Evolutionary conservation across 2,329 filamentous ascomycete species (phyloP).

Genomic region (Penicillium italicum): DNA sequence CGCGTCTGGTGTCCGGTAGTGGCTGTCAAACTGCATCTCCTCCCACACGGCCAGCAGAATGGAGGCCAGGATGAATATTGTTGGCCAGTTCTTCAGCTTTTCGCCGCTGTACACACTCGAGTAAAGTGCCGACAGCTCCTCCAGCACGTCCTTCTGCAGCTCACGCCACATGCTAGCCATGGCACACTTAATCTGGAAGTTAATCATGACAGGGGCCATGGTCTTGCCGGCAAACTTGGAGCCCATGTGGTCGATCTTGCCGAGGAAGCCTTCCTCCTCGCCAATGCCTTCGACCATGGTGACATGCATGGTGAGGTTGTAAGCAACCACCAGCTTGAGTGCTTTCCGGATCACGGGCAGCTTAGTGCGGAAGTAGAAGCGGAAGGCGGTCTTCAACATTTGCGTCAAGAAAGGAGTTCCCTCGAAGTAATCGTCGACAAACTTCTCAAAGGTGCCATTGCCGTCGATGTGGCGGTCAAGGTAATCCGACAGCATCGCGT

Average conservation of each 20-base stretch:
- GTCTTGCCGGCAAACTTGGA: slow-evolving; percentile 89
- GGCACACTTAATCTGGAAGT: slow-evolving; percentile 98
- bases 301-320: slow-evolving; percentile 91
- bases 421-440: slow-evolving; percentile 94
- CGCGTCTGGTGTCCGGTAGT: slow-evolving; percentile 86
- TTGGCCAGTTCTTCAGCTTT: slow-evolving; percentile 98
- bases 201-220: slow-evolving; percentile 96
- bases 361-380: slow-evolving; percentile 85
- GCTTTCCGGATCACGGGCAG: slow-evolving; percentile 90
- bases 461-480: slow-evolving; percentile 92
- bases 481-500: slow-evolving; percentile 79
- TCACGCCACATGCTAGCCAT: slow-evolving; percentile 98
- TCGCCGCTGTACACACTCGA: slow-evolving; percentile 98
- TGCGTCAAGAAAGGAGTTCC: slow-evolving; percentile 93
- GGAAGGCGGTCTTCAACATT: slow-evolving; percentile 92
- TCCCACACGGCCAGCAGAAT: slow-evolving; percentile 95
- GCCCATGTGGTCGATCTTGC: slow-evolving; percentile 78
- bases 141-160: slow-evolving; percentile 90
- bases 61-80: slow-evolving; percentile 94
- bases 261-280: slow-evolving; percentile 71
- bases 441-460: slow-evolving; percentile 84
- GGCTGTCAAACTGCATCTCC: slow-evolving; percentile 97
- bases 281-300: slow-evolving; percentile 90
- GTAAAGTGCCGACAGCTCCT: slow-evolving; percentile 88
- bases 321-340: slow-evolving; percentile 88